A percentile compares a stretch with the other conserved stretches of the same genome.
Conservation (phyloP, 2,329 filamentous ascomycete genomes). For the Myrmaecium sp. region DNA sequence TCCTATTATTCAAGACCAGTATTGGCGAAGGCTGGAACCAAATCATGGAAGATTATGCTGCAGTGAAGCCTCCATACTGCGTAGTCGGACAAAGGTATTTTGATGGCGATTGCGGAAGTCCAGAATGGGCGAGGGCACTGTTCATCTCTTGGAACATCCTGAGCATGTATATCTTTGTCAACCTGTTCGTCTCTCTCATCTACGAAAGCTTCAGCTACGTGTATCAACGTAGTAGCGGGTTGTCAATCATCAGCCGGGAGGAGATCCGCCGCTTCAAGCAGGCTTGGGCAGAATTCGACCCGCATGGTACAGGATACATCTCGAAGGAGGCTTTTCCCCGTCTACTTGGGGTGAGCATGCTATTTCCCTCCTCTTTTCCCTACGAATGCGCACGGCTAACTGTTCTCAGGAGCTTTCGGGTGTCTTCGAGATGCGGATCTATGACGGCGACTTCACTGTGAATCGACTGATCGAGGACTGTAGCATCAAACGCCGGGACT, state of each 20-base stretch:
- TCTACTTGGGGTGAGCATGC: constrained; percentile 50
- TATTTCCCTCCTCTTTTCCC: too few species aligned
- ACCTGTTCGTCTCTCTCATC: constrained; percentile 93
- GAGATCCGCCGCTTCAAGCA: constrained; percentile 96
- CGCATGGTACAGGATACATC: constrained; percentile 80
- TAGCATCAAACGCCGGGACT: constrained; percentile 36
- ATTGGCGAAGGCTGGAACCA: constrained; percentile 93
- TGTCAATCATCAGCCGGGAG: constrained; percentile 77
- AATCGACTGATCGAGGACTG: constrained; percentile 76
- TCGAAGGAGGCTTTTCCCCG: constrained; percentile 77
- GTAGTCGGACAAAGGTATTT: constrained; percentile 58
- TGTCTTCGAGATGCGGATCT: constrained; percentile 93
- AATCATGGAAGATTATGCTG: constrained; percentile 89
- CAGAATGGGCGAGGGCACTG: constrained; percentile 68
- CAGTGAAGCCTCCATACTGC: constrained; percentile 64
- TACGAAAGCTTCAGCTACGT: constrained; percentile 99
- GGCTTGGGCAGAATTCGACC: constrained; percentile 92
- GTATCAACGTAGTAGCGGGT: constrained; percentile 88
- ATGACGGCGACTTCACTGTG: constrained; percentile 79
- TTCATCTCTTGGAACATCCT: constrained; percentile 98
- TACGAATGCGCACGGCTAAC: background rate
- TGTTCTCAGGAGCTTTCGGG: constrained; percentile 58
- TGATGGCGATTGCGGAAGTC: constrained; percentile 81
- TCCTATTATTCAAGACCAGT: constrained; percentile 84
- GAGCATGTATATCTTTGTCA: constrained; percentile 99